These are phyloP conservation scores for Linnemannia elongata DNA, from an alignment of 192 early-diverging fungal genomes.

Conservation along the genomic window DNA sequence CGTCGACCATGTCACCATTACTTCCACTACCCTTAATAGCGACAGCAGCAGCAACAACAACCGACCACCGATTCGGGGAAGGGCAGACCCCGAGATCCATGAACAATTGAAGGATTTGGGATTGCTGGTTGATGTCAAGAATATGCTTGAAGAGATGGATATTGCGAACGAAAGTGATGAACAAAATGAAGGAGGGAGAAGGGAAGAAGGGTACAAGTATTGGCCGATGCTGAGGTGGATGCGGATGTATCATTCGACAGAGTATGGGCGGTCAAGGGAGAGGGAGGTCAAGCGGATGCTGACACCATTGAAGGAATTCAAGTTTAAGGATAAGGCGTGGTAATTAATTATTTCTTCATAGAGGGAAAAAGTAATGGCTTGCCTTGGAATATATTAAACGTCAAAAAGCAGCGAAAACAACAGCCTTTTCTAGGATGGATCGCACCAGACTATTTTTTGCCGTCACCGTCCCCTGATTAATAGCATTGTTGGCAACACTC, in stretches of 20 bases:
- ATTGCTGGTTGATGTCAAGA: not conserved
- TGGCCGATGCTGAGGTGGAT: constrained; percentile 4
- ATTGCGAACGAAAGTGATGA: not conserved
- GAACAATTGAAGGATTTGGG: not conserved
- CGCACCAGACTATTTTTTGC: no score
- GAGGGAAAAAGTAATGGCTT: no score
- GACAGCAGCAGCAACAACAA: not conserved
- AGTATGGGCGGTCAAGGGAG: not conserved
- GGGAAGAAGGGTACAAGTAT: not conserved
- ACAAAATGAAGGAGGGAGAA: not conserved
- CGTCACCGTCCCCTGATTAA: no score
- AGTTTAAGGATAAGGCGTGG: no score
- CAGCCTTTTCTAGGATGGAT: no score
- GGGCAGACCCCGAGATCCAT: not conserved
- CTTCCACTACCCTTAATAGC: not conserved
- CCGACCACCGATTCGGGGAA: not conserved
- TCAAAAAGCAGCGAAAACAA: no score
- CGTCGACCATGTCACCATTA: not conserved
- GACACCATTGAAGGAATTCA: not conserved
- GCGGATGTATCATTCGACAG: not conserved
- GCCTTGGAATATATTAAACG: no score
- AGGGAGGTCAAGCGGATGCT: not conserved
- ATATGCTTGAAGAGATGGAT: not conserved
- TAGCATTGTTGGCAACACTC: no score
- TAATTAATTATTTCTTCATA: no score